Evolutionary conservation across 148 eudicot species (phyloP).

Genomic region (Cornus kousa): DNA sequence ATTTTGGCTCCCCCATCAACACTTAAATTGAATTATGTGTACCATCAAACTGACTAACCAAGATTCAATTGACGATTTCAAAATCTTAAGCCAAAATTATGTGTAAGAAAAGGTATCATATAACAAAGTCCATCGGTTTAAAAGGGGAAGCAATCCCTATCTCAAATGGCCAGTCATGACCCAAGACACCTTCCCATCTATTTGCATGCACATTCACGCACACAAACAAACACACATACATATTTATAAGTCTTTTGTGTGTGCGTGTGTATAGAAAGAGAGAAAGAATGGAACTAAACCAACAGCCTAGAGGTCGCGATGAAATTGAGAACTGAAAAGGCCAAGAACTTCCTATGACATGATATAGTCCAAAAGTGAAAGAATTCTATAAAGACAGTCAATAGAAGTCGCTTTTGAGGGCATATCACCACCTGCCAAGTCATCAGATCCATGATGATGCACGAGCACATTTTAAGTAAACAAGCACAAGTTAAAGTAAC

Average conservation of each 20-base stretch:
- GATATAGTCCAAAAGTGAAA: background rate
- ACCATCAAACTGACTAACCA: background rate
- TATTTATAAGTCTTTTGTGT: too few species aligned
- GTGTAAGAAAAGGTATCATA: too few species aligned
- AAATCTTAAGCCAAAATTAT: background rate
- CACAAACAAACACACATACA: too few species aligned
- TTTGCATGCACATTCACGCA: too few species aligned
- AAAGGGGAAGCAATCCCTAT: background rate
- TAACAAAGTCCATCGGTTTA: background rate
- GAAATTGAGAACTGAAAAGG: background rate
- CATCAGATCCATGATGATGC: background rate
- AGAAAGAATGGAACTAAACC: background rate
- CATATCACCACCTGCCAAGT: background rate
- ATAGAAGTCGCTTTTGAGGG: background rate
- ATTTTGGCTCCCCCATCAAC: background rate
- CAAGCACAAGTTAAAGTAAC: too few species aligned
- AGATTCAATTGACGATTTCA: background rate
- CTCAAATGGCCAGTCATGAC: background rate
- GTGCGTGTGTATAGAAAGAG: background rate
- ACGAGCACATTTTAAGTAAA: background rate
- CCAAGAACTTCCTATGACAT: background rate
- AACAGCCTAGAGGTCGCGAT: background rate
- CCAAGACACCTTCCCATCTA: background rate
- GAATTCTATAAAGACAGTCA: background rate
- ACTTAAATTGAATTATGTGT: background rate